Conservation (phyloP, 148 eudicot genomes). For the Rhododendron kiyosumense region DNA sequence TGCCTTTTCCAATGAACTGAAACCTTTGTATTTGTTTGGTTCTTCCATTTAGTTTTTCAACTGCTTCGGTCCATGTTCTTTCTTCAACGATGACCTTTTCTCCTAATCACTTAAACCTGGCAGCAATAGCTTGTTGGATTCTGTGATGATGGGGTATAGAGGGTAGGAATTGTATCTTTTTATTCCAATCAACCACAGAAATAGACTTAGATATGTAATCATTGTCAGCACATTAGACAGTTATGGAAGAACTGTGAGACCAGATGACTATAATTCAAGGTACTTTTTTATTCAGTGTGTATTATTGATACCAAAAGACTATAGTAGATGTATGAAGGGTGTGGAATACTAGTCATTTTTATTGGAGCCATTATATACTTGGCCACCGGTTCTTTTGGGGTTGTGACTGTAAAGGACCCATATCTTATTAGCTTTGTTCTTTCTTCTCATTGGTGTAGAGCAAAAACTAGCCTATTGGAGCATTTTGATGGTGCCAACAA, state of each 20-base stretch:
- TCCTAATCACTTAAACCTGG: background rate
- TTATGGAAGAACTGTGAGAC: background rate
- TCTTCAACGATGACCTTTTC: background rate
- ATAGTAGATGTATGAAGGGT: background rate
- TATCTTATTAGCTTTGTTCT: background rate
- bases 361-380: background rate
- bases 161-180: background rate
- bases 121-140: background rate
- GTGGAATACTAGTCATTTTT: background rate
- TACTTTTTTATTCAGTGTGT: background rate
- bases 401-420: background rate
- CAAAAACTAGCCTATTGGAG: constrained; percentile 58
- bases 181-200: background rate
- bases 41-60: background rate
- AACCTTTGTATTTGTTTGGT: background rate
- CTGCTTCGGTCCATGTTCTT: background rate
- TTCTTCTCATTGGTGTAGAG: constrained; percentile 36
- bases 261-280: background rate
- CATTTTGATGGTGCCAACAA: constrained; percentile 42
- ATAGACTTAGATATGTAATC: background rate
- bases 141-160: background rate
- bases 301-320: background rate
- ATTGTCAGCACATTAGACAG: background rate
- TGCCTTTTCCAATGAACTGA: background rate
- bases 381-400: background rate